These are phyloP conservation scores for Leccinellum rugosiceps DNA, from an alignment of 768 basidiomycete genomes.

Conservation along the genomic window DNA sequence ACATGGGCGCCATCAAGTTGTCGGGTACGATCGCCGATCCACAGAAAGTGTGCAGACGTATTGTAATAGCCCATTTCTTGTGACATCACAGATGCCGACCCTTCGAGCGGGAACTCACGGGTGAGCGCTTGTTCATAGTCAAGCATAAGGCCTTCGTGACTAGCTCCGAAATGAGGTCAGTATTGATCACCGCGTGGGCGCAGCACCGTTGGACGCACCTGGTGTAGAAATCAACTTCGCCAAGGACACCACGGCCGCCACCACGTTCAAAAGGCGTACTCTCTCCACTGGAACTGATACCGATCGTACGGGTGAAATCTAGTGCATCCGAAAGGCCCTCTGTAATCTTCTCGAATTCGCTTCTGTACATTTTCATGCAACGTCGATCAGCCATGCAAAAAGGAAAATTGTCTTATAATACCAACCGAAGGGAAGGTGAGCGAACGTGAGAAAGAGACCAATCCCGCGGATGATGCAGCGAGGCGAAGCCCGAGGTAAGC, in stretches of 20 bases:
- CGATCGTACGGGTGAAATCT: slow-evolving; percentile 90
- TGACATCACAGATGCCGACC: slow-evolving; percentile 10
- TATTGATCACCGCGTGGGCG: background rate
- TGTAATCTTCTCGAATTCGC: slow-evolving; percentile 83
- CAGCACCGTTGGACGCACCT: slow-evolving; percentile 46
- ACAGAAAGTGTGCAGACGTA: slow-evolving; percentile 90
- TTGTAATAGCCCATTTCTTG: slow-evolving; percentile 65
- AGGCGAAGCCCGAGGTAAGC: slow-evolving; percentile 90
- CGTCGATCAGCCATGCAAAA: slow-evolving; percentile 14
- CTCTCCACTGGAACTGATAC: slow-evolving; percentile 52
- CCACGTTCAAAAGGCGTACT: slow-evolving; percentile 62
- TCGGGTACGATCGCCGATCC: slow-evolving; percentile 96
- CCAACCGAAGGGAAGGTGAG: slow-evolving; percentile 68
- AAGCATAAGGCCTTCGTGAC: slow-evolving; percentile 92
- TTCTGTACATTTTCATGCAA: slow-evolving; percentile 36
- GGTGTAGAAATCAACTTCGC: slow-evolving; percentile 92
- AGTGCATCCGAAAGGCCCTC: slow-evolving; percentile 85
- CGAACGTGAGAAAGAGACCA: slow-evolving; percentile 95
- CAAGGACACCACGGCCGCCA: slow-evolving; percentile 66
- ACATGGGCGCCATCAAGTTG: slow-evolving; percentile 92
- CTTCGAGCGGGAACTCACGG: slow-evolving; percentile 51
- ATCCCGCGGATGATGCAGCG: slow-evolving; percentile 82
- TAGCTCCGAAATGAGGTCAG: slow-evolving; percentile 26
- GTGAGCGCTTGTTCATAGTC: slow-evolving; percentile 93
- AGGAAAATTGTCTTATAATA: background rate